Conservation (phyloP, 768 basidiomycete genomes). For the Lepiota venenata region DNA sequence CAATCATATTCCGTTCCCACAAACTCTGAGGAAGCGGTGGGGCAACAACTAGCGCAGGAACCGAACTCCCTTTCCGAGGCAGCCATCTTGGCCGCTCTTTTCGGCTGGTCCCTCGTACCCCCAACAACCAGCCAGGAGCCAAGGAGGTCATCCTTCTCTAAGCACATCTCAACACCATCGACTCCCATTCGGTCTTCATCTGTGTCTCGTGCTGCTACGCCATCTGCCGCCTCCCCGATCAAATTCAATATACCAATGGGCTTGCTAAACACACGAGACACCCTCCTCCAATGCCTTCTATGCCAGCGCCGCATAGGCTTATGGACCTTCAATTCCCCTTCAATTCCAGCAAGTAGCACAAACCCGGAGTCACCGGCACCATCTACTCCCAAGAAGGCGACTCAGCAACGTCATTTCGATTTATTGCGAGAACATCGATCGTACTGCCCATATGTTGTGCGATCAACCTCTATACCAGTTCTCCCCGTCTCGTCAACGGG, state of each 20-base stretch:
- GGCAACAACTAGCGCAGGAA: constrained; percentile 16
- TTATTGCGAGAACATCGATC: constrained; percentile 79
- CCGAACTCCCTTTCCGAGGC: constrained; percentile 31
- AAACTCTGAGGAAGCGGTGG: constrained; percentile 12
- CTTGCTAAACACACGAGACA: constrained; percentile 33
- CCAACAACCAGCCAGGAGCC: constrained; percentile 21
- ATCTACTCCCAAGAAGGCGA: constrained; percentile 23
- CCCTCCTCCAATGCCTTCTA: constrained; percentile 60
- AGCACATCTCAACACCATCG: constrained; percentile 6
- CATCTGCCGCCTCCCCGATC: constrained; percentile 10
- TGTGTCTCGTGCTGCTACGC: constrained; percentile 19
- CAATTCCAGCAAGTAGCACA: not conserved
- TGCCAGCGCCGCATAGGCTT: constrained; percentile 80
- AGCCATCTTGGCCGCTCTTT: constrained; percentile 42
- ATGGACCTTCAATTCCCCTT: constrained; percentile 53
- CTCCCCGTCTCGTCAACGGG: constrained; percentile 34
- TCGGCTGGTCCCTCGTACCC: constrained; percentile 48
- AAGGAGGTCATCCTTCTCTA: not conserved
- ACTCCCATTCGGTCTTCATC: constrained; percentile 14
- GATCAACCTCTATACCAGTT: constrained; percentile 62
- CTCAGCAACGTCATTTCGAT: constrained; percentile 57
- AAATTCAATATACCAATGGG: constrained; percentile 27
- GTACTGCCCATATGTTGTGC: constrained; percentile 81
- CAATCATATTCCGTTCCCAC: constrained; percentile 26
- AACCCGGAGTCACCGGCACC: constrained; percentile 9